Conservation (phyloP, 2,329 filamentous ascomycete genomes). For the Tolypocladium tundrense region DNA sequence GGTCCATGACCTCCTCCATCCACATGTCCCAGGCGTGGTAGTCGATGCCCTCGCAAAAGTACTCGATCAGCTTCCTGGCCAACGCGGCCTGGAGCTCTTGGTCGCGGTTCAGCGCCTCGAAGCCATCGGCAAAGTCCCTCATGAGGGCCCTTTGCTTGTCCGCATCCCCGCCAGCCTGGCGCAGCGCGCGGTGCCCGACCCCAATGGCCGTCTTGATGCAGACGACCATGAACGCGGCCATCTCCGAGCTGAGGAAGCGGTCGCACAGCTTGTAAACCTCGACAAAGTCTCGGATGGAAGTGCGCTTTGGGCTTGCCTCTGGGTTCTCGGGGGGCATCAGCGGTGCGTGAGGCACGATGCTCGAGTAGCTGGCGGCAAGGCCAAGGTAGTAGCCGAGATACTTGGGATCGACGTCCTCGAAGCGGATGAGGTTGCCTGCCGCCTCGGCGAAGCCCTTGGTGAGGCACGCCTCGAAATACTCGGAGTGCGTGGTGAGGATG, state of each 20-base stretch:
- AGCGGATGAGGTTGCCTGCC: constrained; percentile 14
- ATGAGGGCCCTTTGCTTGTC: constrained; percentile 18
- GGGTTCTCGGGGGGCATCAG: constrained; percentile 14
- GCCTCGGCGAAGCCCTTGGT: constrained; percentile 16
- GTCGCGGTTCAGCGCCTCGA: constrained; percentile 17
- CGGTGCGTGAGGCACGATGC: constrained; percentile 18
- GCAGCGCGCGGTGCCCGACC: constrained; percentile 22
- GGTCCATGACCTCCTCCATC: constrained; percentile 14
- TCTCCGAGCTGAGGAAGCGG: constrained; percentile 19
- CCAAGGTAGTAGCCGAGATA: constrained; percentile 24
- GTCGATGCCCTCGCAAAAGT: constrained; percentile 21
- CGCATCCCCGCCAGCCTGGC: constrained; percentile 14
- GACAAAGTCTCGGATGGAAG: constrained; percentile 20
- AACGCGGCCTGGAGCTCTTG: constrained; percentile 14
- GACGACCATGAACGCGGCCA: constrained; percentile 17
- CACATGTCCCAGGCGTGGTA: constrained; percentile 15
- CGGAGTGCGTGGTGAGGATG: constrained; percentile 20
- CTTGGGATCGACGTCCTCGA: constrained; percentile 21
- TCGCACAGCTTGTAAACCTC: constrained; percentile 27
- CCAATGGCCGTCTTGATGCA: constrained; percentile 19
- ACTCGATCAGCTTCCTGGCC: constrained; percentile 14
- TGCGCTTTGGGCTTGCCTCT: constrained; percentile 13
- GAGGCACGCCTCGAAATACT: constrained; percentile 22
- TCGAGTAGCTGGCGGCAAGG: constrained; percentile 22
- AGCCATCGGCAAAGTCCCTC: constrained; percentile 23